Conservation (phyloP, 768 basidiomycete genomes). For the Tubosaeta sp. region DNA sequence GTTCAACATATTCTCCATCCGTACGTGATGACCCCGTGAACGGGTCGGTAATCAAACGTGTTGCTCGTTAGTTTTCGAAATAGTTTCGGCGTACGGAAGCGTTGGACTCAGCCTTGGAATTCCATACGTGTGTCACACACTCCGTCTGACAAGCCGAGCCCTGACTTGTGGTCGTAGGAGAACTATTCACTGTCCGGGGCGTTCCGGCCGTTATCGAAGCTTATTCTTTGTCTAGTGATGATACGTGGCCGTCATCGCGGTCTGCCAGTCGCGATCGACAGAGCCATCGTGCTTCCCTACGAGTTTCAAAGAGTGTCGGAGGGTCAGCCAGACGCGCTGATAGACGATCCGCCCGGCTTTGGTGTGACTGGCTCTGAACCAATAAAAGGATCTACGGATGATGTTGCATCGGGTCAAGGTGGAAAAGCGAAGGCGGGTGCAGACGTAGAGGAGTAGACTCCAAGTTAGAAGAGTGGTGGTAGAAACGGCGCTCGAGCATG, state of each 20-base stretch:
- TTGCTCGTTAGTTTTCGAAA: conserved; percentile 64
- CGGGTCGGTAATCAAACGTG: background rate
- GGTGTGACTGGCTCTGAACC: background rate
- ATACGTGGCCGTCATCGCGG: conserved; percentile 91
- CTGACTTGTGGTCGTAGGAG: conserved; percentile 41
- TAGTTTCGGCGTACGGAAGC: conserved; percentile 84
- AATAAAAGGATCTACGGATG: background rate
- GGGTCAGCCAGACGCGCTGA: conserved; percentile 9
- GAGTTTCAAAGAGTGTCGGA: conserved; percentile 43
- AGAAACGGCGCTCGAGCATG: background rate
- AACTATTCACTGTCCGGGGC: conserved; percentile 81
- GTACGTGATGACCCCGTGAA: conserved; percentile 40
- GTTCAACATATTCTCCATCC: conserved; percentile 82
- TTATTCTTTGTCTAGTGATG: conserved; percentile 87
- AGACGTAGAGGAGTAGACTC: background rate
- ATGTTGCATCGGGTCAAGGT: background rate
- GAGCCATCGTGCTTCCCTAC: conserved; percentile 76
- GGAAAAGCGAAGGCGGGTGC: background rate
- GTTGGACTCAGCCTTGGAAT: conserved; percentile 88
- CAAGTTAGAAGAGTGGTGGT: background rate
- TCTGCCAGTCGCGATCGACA: conserved; percentile 81
- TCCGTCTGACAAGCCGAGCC: background rate
- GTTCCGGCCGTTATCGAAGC: conserved; percentile 76
- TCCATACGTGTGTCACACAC: conserved; percentile 54
- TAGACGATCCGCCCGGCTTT: conserved; percentile 7